Evolutionary conservation across 306 rosid genomes (phyloP), one percentile per base, ranked within the genome.

Genomic region (Lithocarpus polystachyus): DNA sequence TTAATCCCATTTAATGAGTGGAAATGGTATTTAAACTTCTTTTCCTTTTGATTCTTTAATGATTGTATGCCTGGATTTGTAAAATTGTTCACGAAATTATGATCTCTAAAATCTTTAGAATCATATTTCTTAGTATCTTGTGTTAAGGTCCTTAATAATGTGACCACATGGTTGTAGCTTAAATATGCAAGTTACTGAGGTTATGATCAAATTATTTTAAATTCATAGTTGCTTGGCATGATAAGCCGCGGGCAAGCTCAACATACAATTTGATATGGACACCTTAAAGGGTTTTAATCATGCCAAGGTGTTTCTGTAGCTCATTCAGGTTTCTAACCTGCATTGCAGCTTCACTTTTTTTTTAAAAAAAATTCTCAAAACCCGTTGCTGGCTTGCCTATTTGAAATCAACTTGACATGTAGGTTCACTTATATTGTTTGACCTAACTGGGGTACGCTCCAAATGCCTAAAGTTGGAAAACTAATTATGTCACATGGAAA

Each of bases 1-100:
- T 69, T 97, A 94, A 84, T 73, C 99, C 24, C 97, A 94, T 79
- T 94, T 97, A 12, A 92, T 92, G 93, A 92, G 97, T 84, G 99
- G 97, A 89, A 94, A 91, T 86, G 97, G 99, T 94, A 92, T 76
- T 82, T 77, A 71, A 83, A 76, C 71, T 81, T 80, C 71, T 52
- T 74, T 64, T 53, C 51, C 12, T 20, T 53, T 19, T 77, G 45
- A 56, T 48, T 76, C 3, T 14, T 20, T 75, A 55, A 17, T 33
- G 56, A 71, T 31, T 43, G 22, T 57, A 14, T 77, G 75, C 56
- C 11, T 70, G 53, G 68, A 62, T 51, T 68, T 53, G 56, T 40
- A 33, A 56, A 22, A 5, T 12, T 73, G 37, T 52, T 35, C 33
- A 15, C 55, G 72, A 19, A 52, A 73, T 72, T 20, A 11, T 15